phyloP scores from a whole-genome alignment of 371 early-diverging fungal genomes.

The Parasitella parasitica region DNA sequence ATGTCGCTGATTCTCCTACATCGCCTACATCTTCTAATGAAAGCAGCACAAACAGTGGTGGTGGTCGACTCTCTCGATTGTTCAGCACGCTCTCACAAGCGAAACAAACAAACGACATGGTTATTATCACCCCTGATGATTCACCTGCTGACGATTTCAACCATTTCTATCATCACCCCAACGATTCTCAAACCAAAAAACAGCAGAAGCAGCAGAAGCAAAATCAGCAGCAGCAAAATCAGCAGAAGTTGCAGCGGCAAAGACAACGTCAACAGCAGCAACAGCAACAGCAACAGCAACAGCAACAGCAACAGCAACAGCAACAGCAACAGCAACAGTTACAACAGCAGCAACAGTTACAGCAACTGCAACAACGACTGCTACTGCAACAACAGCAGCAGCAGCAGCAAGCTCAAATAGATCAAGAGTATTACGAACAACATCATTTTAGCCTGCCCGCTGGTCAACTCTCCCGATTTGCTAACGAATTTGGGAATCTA shows the following conservation, averaged over 20 bases:
- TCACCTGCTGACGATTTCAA: neutral
- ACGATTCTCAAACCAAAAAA: neutral
- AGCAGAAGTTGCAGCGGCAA: neutral
- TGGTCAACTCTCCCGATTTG: slow-evolving; percentile 2
- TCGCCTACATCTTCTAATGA: neutral
- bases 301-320: neutral
- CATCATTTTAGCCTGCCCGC: slow-evolving; percentile 18
- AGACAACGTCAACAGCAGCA: neutral
- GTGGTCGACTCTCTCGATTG: slow-evolving; percentile 8
- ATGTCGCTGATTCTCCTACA: neutral
- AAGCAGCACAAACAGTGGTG: slow-evolving; percentile 1
- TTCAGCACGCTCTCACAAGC: slow-evolving; percentile 11
- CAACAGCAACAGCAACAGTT: neutral
- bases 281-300: neutral
- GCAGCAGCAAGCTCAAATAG: neutral
- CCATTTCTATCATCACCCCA: neutral
- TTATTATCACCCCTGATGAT: neutral
- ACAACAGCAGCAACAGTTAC: neutral
- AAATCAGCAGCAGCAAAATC: neutral
- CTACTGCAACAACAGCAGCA: neutral
- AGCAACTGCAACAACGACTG: neutral
- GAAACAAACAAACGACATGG: slow-evolving; percentile 5
- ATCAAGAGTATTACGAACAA: slow-evolving; percentile 6
- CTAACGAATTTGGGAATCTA: slow-evolving; percentile 13
- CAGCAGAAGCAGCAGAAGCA: neutral